Evolutionary conservation across 345 rosid genomes (phyloP).

Genomic region (Lagerstroemia speciosa): DNA sequence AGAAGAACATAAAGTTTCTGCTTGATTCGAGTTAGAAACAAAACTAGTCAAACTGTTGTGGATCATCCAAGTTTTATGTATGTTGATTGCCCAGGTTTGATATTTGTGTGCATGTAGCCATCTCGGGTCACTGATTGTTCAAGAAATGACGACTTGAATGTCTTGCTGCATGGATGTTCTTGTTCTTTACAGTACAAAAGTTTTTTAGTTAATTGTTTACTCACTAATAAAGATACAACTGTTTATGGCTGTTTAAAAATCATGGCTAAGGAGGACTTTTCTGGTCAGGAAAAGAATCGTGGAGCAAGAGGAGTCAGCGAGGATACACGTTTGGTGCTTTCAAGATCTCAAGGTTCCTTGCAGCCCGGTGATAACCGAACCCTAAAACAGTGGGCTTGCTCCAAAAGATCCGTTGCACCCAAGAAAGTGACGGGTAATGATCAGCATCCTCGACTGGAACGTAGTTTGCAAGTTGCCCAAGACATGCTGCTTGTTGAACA

Average conservation of each 20-base stretch:
- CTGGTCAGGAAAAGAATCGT: constrained; percentile 26
- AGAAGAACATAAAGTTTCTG: not conserved
- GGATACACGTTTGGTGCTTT: constrained; percentile 18
- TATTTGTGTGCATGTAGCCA: not conserved
- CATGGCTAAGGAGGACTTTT: constrained; percentile 22
- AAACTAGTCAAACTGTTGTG: not conserved
- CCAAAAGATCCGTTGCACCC: constrained; percentile 46
- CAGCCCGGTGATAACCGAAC: constrained; percentile 43
- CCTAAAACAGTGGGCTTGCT: constrained; percentile 49
- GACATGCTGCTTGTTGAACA: constrained; percentile 41
- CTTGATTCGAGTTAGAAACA: not conserved
- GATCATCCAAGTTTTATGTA: not conserved
- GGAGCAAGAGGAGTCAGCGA: constrained; percentile 30
- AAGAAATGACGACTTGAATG: not conserved
- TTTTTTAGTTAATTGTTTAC: not conserved
- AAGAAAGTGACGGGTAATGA: constrained; percentile 39
- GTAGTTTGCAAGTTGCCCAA: constrained; percentile 34
- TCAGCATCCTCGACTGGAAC: constrained; percentile 22
- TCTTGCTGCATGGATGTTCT: not conserved
- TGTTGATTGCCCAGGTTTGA: not conserved
- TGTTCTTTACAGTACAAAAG: not conserved
- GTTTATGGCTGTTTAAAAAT: not conserved
- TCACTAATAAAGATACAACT: not conserved
- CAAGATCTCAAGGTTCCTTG: constrained; percentile 19
- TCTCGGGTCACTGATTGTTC: not conserved